Conservation (phyloP, 2,329 filamentous ascomycete genomes). For the Trichoderma semiorbis region DNA sequence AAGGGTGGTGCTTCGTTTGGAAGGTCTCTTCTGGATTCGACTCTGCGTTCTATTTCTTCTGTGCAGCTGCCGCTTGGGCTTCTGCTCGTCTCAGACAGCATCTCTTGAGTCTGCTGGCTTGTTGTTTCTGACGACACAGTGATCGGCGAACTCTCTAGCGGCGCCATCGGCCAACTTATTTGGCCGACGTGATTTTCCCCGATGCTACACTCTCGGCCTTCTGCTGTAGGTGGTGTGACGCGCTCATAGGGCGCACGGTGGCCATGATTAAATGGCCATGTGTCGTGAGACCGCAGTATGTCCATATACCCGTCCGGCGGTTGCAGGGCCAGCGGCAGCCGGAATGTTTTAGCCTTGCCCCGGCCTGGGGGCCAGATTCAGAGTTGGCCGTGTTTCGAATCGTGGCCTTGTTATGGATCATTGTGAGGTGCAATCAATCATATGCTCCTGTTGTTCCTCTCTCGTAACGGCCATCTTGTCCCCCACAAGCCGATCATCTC, state of each 20-base stretch:
- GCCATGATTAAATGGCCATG: neutral
- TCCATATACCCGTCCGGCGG: neutral
- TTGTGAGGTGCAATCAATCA: neutral
- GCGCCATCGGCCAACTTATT: conserved; percentile 1
- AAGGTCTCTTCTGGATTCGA: neutral
- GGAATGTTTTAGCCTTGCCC: neutral
- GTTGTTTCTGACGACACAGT: neutral
- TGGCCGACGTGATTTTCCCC: conserved; percentile 10
- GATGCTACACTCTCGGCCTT: neutral
- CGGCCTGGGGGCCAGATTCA: neutral
- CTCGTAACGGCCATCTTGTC: neutral
- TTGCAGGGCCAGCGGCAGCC: neutral
- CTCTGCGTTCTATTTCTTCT: neutral
- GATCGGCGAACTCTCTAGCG: conserved; percentile 7
- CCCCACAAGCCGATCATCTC: neutral
- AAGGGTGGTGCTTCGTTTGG: neutral
- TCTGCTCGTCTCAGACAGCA: neutral
- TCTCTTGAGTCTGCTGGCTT: neutral
- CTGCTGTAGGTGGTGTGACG: neutral
- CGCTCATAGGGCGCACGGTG: neutral
- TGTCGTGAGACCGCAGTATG: neutral
- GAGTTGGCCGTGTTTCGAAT: conserved; percentile 5
- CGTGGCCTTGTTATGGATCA: neutral
- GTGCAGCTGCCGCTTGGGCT: neutral
- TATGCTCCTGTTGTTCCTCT: neutral